These are phyloP conservation scores for Oenanthe javanica DNA, from an alignment of 140 eudicot species.

Conservation along the genomic window DNA sequence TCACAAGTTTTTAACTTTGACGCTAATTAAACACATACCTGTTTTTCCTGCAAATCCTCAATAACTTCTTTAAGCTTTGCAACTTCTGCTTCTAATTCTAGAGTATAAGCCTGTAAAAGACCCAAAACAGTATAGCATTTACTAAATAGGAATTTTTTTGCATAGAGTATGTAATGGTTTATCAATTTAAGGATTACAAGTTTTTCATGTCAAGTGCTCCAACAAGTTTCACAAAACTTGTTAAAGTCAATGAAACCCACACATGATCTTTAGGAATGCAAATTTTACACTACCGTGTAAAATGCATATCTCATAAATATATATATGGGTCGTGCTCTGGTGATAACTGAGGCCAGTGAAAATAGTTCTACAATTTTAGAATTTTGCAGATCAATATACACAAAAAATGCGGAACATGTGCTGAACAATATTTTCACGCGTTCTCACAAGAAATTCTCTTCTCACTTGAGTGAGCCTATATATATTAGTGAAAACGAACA, in stretches of 20 bases:
- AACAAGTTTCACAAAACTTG: not conserved
- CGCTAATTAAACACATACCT: conserved; percentile 28
- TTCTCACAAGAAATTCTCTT: too few species aligned
- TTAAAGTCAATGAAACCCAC: not conserved
- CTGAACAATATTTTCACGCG: too few species aligned
- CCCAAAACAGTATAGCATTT: not conserved
- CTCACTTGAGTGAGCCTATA: too few species aligned
- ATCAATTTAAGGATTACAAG: not conserved
- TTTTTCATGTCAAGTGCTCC: not conserved
- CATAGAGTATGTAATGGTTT: not conserved
- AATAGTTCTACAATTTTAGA: too few species aligned
- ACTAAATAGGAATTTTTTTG: not conserved
- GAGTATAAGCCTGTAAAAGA: conserved; percentile 56
- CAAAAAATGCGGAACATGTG: too few species aligned
- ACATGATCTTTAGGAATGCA: not conserved
- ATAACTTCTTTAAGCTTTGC: conserved; percentile 64
- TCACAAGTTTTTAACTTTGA: too few species aligned
- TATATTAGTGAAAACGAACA: not conserved
- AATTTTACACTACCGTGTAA: not conserved
- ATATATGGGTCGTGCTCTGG: not conserved
- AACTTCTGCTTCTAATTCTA: conserved; percentile 81
- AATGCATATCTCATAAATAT: not conserved
- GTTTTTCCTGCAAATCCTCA: conserved; percentile 57
- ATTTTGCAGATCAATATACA: too few species aligned
- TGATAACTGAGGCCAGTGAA: too few species aligned